Conservation (phyloP, 805 yeast species). For the Hanseniaspora taiwanica region DNA sequence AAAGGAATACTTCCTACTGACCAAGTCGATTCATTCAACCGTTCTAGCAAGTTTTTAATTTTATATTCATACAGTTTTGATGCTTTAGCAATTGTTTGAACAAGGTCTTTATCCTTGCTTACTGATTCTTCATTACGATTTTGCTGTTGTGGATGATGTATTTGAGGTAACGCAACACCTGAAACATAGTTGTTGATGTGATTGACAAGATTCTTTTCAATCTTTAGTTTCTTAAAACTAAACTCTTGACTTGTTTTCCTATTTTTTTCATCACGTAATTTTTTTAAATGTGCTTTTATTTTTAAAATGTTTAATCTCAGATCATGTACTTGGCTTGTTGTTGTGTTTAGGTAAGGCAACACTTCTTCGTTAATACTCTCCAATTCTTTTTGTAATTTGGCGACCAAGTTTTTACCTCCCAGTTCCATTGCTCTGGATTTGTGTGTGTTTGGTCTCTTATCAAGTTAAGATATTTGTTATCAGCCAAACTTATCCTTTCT, state of each 20-base stretch:
- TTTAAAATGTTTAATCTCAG: not conserved
- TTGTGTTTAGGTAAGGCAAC: not conserved
- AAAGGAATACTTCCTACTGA: not conserved
- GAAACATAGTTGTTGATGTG: slow-evolving; percentile 26
- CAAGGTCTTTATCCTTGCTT: too few species aligned
- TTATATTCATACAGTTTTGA: too few species aligned
- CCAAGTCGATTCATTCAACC: too few species aligned
- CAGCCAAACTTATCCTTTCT: too few species aligned
- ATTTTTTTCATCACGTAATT: not conserved
- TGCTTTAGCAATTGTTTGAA: too few species aligned
- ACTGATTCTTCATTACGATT: not conserved
- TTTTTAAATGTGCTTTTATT: not conserved
- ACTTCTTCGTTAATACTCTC: not conserved
- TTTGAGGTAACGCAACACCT: too few species aligned
- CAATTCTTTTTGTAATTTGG: not conserved
- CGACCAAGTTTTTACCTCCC: not conserved
- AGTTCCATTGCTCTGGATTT: not conserved
- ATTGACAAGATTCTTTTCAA: slow-evolving; percentile 16
- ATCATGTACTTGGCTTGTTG: not conserved
- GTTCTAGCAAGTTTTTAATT: too few species aligned
- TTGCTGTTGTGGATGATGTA: not conserved
- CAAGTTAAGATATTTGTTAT: too few species aligned
- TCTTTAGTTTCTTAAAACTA: not conserved
- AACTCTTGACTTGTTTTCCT: not conserved
- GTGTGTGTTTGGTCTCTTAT: not conserved